Conservation (phyloP, 2,329 filamentous ascomycete species). For the Curvularia eragrostidis region DNA sequence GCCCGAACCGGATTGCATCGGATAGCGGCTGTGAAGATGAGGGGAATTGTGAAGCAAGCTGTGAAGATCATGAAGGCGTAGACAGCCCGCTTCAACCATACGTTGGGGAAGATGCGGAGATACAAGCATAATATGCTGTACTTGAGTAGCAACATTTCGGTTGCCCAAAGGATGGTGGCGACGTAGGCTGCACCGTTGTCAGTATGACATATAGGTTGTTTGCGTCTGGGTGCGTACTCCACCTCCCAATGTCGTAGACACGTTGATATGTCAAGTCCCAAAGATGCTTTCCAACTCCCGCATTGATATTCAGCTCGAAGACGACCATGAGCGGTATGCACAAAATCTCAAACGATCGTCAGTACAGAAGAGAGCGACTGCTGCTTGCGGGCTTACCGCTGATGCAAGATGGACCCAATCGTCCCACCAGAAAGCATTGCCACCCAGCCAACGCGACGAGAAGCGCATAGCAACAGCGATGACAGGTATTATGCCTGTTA, state of each 20-base stretch:
- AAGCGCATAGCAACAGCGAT: constrained; percentile 11
- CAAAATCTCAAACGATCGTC: constrained; percentile 3
- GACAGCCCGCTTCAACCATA: constrained; percentile 10
- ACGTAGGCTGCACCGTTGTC: constrained; percentile 4
- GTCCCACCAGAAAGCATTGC: constrained; percentile 8
- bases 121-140: constrained; percentile 13
- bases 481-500: constrained; percentile 8
- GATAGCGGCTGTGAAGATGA: constrained; percentile 4
- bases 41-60: constrained; percentile 8
- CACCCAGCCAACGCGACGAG: constrained; percentile 6
- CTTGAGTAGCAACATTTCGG: constrained; percentile 8
- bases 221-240: constrained; percentile 4
- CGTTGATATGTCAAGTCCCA: constrained; percentile 13
- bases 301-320: not conserved
- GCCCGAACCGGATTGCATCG: constrained; percentile 5
- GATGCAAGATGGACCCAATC: constrained; percentile 12
- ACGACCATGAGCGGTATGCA: constrained; percentile 4
- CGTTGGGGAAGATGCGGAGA: constrained; percentile 9
- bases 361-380: not conserved
- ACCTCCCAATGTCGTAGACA: constrained; percentile 3
- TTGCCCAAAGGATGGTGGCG: constrained; percentile 4
- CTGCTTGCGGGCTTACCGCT: constrained; percentile 2
- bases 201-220: not conserved
- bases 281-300: constrained; percentile 6
- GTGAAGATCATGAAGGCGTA: constrained; percentile 10